Conservation (phyloP, 2,329 filamentous ascomycete genomes). For the Xylaria sp. region DNA sequence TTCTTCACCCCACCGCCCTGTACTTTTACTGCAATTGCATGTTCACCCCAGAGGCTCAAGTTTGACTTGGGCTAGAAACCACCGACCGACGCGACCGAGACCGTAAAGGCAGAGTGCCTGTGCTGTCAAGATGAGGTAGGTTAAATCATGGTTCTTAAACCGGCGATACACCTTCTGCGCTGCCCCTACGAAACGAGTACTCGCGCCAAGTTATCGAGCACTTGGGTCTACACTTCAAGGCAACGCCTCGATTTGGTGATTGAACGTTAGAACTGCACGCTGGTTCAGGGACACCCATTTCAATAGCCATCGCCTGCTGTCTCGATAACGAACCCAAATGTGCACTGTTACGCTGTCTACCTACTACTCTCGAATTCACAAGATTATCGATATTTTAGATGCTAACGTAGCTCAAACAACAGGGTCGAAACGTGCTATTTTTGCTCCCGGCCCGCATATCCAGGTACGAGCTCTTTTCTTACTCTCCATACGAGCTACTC, state of each 20-base stretch:
- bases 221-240: neutral
- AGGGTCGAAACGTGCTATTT: constrained; percentile 76
- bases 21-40: constrained; percentile 20
- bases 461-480: constrained; percentile 56
- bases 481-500: neutral
- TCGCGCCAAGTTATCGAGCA: constrained; percentile 11
- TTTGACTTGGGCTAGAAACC: constrained; percentile 14
- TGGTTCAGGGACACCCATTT: neutral
- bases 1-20: constrained; percentile 32
- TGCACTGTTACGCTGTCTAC: neutral
- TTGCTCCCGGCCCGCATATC: constrained; percentile 73
- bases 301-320: neutral
- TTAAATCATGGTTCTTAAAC: constrained; percentile 18
- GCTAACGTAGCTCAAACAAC: constrained; percentile 28
- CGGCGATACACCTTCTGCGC: neutral
- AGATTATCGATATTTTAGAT: neutral
- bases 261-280: neutral
- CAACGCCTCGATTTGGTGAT: neutral
- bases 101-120: constrained; percentile 11
- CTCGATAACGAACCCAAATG: neutral
- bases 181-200: constrained; percentile 18
- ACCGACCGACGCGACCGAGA: constrained; percentile 24
- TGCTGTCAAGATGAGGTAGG: constrained; percentile 47
- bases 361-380: neutral
- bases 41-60: constrained; percentile 11